phyloP scores from a whole-genome alignment of 2,329 filamentous ascomycete genomes.

The Exophiala dermatitidis region DNA sequence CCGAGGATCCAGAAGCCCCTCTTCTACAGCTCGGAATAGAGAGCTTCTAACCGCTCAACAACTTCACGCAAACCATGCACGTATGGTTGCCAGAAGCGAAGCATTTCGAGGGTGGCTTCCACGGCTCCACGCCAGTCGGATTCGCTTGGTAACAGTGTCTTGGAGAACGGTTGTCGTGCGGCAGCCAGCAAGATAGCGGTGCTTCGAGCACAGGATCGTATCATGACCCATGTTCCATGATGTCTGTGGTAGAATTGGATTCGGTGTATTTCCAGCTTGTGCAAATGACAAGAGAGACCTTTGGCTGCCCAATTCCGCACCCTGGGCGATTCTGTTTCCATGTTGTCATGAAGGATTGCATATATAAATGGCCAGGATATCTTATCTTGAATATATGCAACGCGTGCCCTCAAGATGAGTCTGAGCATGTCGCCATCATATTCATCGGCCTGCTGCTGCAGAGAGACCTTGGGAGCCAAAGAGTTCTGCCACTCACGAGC shows the following conservation, averaged over 20 bases:
- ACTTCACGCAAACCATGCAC: too few species aligned
- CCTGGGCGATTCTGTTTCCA: constrained; percentile 2
- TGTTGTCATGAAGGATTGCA: constrained; percentile 28
- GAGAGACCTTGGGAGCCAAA: constrained; percentile 16
- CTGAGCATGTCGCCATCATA: constrained; percentile 28
- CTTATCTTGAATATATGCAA: constrained; percentile 35
- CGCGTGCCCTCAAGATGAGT: constrained; percentile 33
- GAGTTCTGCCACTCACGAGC: not conserved
- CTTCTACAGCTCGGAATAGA: too few species aligned
- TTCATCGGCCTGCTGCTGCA: constrained; percentile 10
- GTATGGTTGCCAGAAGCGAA: constrained; percentile 23
- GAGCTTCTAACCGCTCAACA: too few species aligned
- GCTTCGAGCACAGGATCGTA: constrained; percentile 31
- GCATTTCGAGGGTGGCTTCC: constrained; percentile 27
- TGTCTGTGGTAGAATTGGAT: constrained; percentile 32
- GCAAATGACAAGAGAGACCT: constrained; percentile 30
- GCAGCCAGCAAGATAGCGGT: constrained; percentile 29
- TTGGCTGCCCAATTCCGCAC: constrained; percentile 16
- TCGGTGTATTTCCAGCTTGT: constrained; percentile 33
- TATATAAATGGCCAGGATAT: constrained; percentile 36
- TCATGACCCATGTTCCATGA: constrained; percentile 33
- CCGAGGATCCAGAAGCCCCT: too few species aligned
- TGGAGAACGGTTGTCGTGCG: constrained; percentile 32
- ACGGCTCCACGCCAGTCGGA: constrained; percentile 27
- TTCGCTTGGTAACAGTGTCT: constrained; percentile 30